Percentiles rank a stretch among this genome's conserved stretches.
Evolutionary conservation across 768 basidiomycete genomes (phyloP).

Genomic region (Tricholoma saponaceum): DNA sequence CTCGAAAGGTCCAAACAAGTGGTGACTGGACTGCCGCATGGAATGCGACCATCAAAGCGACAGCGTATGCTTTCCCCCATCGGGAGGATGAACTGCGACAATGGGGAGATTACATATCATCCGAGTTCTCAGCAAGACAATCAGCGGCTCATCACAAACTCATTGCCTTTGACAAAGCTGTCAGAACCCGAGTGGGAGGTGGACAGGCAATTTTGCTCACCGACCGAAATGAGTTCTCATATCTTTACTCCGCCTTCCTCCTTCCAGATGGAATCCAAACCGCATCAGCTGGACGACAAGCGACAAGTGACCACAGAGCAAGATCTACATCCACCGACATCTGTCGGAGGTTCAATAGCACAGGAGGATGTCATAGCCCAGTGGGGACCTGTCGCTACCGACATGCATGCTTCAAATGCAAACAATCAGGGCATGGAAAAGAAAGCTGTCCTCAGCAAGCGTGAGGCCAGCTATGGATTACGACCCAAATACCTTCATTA

Average conservation of each 20-base stretch:
- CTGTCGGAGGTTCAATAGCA: constrained; percentile 1
- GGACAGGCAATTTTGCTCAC: background rate
- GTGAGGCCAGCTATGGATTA: constrained; percentile 14
- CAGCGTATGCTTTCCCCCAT: too few species aligned
- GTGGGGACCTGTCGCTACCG: background rate
- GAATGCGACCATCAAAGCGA: too few species aligned
- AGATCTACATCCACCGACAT: background rate
- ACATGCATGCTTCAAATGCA: background rate
- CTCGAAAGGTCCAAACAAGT: too few species aligned
- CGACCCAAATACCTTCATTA: constrained; percentile 10
- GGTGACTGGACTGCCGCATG: too few species aligned
- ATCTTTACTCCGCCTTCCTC: background rate
- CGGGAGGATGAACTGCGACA: too few species aligned
- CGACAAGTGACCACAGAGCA: background rate
- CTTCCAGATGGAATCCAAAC: background rate
- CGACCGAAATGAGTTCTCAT: background rate
- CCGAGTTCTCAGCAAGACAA: too few species aligned
- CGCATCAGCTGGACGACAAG: background rate
- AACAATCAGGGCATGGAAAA: background rate
- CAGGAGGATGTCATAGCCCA: background rate
- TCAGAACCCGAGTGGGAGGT: background rate
- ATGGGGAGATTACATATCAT: too few species aligned
- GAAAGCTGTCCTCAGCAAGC: constrained; percentile 13
- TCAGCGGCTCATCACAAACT: too few species aligned
- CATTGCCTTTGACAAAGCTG: constrained; percentile 9